Evolutionary conservation across 495 filamentous ascomycete genomes (phyloP), one percentile per base, ranked within the genome.

Genomic region (Penicillium pulvis): DNA sequence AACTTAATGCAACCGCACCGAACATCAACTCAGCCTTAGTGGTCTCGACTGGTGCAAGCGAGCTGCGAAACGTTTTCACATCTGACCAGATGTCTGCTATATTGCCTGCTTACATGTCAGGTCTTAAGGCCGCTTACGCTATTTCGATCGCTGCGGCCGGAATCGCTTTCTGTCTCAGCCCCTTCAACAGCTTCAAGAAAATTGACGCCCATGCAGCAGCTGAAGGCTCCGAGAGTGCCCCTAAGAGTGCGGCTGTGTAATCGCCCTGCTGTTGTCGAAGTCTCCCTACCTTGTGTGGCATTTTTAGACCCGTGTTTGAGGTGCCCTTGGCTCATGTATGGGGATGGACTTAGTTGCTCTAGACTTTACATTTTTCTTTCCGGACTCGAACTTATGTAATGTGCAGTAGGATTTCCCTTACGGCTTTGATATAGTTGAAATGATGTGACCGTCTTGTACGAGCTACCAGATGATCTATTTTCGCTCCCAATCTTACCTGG

Each of bases 21-120:
- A 57, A 42, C 10, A 67, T 85, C 33, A 61, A 78, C 60, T 76
- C 81, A 0, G 24, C 17, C 0, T 10, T 64, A 0, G 74, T 85
- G 6, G 56, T 84, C 11, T 60, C 51, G 6, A 79, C 79, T 2
- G 84, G 85, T 7, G 85, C 84, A 0, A 76, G 80, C 0, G 67
- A 81, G 31, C 53, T 89, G 4, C 75, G 76, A 4, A 56, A 69
- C 7, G 72, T 78, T 0, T 83, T 87, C 59, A 55, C 55, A 9
- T 35, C 72, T 0, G 61, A 47, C 17, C 42, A 59, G 42, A 41
- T 63, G 26, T 14, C 47, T 20, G 57, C 41, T 36, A 41, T 63
- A 51, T 8, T 59, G 9, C 43, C 12, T 53, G 56, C 61, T 23
- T 63, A 60, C 20, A 39, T 45, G 33, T 35, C 19, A 39, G 56